Conservation (phyloP, 352 stramenopile species). For the Phytophthora nicotianae region DNA sequence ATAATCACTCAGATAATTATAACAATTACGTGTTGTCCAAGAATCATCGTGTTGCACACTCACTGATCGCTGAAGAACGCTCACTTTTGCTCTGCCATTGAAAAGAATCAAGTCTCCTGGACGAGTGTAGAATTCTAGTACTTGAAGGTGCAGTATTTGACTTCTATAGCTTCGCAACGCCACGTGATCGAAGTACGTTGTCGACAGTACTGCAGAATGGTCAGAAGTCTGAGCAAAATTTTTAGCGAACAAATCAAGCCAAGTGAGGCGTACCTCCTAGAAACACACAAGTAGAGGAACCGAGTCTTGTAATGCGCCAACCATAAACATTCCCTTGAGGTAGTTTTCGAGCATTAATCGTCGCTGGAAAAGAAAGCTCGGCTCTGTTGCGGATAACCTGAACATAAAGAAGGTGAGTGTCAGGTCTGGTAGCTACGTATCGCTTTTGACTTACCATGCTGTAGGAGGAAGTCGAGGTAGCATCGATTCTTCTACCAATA, state of each 20-base stretch:
- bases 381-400: conserved; percentile 44
- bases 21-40: too few species aligned
- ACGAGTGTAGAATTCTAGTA: conserved; percentile 56
- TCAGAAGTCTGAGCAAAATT: background rate
- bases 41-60: conserved; percentile 4
- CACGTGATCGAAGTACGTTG: conserved; percentile 37
- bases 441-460: conserved; percentile 38
- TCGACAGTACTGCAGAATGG: conserved; percentile 33
- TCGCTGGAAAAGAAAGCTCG: conserved; percentile 45
- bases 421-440: background rate
- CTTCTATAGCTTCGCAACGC: conserved; percentile 32
- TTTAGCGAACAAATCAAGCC: background rate
- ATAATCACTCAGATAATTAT: background rate
- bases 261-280: conserved; percentile 46
- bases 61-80: conserved; percentile 56
- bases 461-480: conserved; percentile 45
- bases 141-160: conserved; percentile 66
- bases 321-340: conserved; percentile 47
- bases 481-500: background rate
- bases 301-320: conserved; percentile 44
- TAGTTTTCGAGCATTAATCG: conserved; percentile 52
- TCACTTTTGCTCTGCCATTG: conserved; percentile 52
- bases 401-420: background rate
- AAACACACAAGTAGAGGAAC: conserved; percentile 56
- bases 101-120: conserved; percentile 69